These are phyloP conservation scores for Camellia lanceoleosa DNA, from an alignment of 148 eudicot species.

Conservation along the genomic window DNA sequence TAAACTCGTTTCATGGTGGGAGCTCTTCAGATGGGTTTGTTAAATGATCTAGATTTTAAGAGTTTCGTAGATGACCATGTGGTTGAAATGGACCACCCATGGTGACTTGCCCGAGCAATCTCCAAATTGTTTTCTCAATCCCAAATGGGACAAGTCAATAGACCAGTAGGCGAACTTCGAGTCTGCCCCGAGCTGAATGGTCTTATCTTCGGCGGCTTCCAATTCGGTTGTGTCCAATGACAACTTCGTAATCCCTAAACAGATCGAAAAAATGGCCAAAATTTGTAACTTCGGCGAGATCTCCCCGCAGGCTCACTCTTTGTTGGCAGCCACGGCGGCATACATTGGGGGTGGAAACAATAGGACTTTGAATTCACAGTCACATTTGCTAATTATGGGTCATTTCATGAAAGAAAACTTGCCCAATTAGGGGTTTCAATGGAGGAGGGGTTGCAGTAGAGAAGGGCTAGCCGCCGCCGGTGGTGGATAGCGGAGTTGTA, in stretches of 20 bases:
- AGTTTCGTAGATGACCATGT: too few species aligned
- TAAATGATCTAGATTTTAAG: too few species aligned
- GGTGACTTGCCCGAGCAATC: too few species aligned
- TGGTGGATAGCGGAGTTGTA: too few species aligned
- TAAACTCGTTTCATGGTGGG: too few species aligned
- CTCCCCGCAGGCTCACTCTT: conserved; percentile 1
- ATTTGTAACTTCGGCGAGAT: conserved; percentile 42
- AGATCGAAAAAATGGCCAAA: conserved; percentile 54
- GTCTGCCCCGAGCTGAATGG: conserved; percentile 58
- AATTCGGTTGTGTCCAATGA: conserved; percentile 34
- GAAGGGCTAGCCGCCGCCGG: too few species aligned
- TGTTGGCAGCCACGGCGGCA: conserved; percentile 5
- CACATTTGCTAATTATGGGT: conserved; percentile 31
- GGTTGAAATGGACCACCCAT: too few species aligned
- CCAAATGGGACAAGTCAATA: conserved; percentile 19
- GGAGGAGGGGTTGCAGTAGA: too few species aligned
- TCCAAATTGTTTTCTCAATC: neutral
- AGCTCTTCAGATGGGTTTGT: too few species aligned
- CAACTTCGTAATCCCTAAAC: conserved; percentile 41
- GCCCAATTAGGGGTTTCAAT: conserved; percentile 26
- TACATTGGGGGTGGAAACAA: conserved; percentile 19
- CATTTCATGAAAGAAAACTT: conserved; percentile 36
- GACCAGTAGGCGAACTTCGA: conserved; percentile 48
- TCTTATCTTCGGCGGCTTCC: conserved; percentile 52
- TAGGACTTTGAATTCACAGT: neutral